Base-by-base conservation (phyloP, 2,329 filamentous ascomycete species). In the Aureobasidium mangrovei region DNA sequence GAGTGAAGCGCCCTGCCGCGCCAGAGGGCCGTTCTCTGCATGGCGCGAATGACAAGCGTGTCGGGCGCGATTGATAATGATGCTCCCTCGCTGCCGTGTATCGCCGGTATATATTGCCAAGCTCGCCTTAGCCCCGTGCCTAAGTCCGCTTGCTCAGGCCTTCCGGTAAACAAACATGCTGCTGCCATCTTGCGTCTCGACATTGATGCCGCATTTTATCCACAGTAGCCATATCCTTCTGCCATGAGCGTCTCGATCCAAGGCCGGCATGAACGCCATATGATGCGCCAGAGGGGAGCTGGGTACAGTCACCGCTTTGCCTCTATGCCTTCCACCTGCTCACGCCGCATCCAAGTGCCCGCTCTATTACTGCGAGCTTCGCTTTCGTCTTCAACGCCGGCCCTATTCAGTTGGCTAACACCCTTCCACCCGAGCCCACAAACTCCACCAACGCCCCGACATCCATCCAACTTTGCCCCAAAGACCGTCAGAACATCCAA, bases 241-340 rank as follows among this genome's bases (percentile, higher is more conserved):
- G 43, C 10, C 12, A 53, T 45, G 51, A 45, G 31, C 43, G 2
- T 3, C 5, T 2, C 29, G 5, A 6, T 41, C n/a, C n/a, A 7
- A 18, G 39, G 32, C n/a, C 54, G 57, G 24, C 48, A 54, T 42
- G 57, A 55, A 41, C 54, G 55, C 33, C 57, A 57, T 32, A 56
- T 59, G 32, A 54, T 55, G 52, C 57, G 57, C 43, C 55, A 57
- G 28, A 36, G 57, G 41, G 57, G 57, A 24, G 55, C 55, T 38
- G 55, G 55, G 57, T 58, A 54, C 28, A 53, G 38, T n/a, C 33
- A 28, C 12, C 10, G n/a, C 29, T 2, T 3, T 5, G 1, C 5
- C 2, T 6, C 2, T 1, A 8, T n/a, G 10, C 8, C 8, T 18
- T 9, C 5, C n/a, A 49, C 2, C 31, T 8, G 9, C 41, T 42